A percentile compares a stretch with the other conserved stretches of the same genome.
phyloP scores from a whole-genome alignment of 805 yeast species.

The Phaffomyces opuntiae region DNA sequence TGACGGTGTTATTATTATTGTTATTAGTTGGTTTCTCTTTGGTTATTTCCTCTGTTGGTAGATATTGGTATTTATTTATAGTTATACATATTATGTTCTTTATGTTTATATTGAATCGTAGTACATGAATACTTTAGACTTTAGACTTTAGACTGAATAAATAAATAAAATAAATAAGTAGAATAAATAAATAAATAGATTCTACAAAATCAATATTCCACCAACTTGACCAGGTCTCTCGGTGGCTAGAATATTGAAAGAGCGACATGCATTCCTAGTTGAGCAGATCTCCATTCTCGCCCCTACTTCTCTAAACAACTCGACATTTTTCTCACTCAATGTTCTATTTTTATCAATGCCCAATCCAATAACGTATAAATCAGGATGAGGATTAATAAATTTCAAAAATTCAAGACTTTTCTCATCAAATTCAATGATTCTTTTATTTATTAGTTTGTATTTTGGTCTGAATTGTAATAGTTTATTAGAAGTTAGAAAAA shows the following conservation, averaged over 20 bases:
- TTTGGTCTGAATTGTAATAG: conserved; percentile 47
- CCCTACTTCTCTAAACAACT: conserved; percentile 48
- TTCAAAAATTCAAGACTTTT: conserved; percentile 42
- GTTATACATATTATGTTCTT: no score
- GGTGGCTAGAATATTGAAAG: conserved; percentile 69
- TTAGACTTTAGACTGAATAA: no score
- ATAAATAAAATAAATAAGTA: no score
- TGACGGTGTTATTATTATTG: neutral
- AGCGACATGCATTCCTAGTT: conserved; percentile 59
- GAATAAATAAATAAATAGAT: neutral
- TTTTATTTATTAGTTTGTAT: conserved; percentile 33
- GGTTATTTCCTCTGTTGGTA: no score
- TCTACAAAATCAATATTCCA: conserved; percentile 64
- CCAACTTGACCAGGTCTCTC: conserved; percentile 74
- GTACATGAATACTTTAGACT: no score
- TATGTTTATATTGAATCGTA: no score
- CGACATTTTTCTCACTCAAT: conserved; percentile 48
- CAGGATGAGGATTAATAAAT: conserved; percentile 69
- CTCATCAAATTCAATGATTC: conserved; percentile 46
- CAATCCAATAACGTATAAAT: conserved; percentile 62
- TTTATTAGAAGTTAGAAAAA: conserved; percentile 48
- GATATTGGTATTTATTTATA: no score
- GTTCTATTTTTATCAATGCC: conserved; percentile 54
- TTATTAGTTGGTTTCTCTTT: neutral
- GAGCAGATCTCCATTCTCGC: conserved; percentile 65